Evolutionary conservation across 2,329 filamentous ascomycete species (phyloP).

Genomic region (Paecilomyces dactylethromorphus): DNA sequence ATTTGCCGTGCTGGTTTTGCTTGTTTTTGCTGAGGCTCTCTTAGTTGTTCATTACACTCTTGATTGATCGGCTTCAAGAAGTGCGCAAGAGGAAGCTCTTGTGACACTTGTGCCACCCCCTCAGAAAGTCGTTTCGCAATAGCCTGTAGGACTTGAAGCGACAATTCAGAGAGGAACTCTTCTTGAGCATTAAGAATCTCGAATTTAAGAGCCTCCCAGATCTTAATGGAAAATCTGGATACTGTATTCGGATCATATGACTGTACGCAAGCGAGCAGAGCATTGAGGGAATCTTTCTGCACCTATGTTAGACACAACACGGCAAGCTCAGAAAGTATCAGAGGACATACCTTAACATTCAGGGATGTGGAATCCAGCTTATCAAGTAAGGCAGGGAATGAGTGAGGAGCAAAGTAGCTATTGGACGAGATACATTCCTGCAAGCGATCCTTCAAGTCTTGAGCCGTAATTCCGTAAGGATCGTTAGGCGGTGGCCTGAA

Average conservation of each 20-base stretch:
- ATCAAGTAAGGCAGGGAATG: slow-evolving; percentile 61
- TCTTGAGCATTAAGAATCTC: slow-evolving; percentile 63
- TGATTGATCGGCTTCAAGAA: slow-evolving; percentile 58
- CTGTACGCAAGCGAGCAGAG: slow-evolving; percentile 54
- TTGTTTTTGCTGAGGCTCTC: slow-evolving; percentile 63
- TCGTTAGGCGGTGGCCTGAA: slow-evolving; percentile 64
- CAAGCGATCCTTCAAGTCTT: slow-evolving; percentile 59
- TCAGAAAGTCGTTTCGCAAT: slow-evolving; percentile 52
- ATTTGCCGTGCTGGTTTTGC: slow-evolving; percentile 59
- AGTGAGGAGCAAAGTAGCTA: slow-evolving; percentile 57
- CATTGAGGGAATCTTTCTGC: slow-evolving; percentile 58
- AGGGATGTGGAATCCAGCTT: slow-evolving; percentile 63
- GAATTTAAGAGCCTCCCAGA: slow-evolving; percentile 65
- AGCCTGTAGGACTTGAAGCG: slow-evolving; percentile 48
- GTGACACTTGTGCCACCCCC: slow-evolving; percentile 29
- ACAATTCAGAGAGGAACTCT: slow-evolving; percentile 56
- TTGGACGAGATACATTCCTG: slow-evolving; percentile 59
- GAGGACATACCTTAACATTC: slow-evolving; percentile 53
- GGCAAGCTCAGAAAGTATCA: background rate
- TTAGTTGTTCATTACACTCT: slow-evolving; percentile 62
- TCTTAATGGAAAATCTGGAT: slow-evolving; percentile 56
- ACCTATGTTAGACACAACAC: slow-evolving; percentile 10
- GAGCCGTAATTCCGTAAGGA: slow-evolving; percentile 62
- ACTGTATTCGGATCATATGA: slow-evolving; percentile 55
- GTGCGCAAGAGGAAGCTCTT: slow-evolving; percentile 39